Base-by-base conservation (phyloP, 805 yeast species). In the Soucietia sequanensis region DNA sequence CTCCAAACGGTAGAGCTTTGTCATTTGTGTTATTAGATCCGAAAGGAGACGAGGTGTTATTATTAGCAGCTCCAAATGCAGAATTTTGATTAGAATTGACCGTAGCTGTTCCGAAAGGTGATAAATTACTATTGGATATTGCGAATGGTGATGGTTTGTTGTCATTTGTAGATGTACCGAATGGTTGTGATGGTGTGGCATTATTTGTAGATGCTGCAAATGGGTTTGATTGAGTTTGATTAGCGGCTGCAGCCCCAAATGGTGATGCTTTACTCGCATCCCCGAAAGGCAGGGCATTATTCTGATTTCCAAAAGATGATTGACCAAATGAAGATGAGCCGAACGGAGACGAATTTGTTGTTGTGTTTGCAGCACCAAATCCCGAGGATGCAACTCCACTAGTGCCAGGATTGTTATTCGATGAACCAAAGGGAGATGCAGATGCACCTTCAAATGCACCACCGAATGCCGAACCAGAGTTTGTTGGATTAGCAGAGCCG, bases 1-100 rank as follows among this genome's bases (percentile, higher is more conserved):
- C 15, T 14, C 80, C 77, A 55, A 75, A 72, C 19, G 47, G 38
- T 11, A 42, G 37, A 16, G 35, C 34, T 19, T 28, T 27, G n/a
- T n/a, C n/a, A 29, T 10, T 22, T 3, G 36, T 31, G 30, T 38
- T 28, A 14, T 35, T 31, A 23, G 39, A 10, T 5, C 46, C 48
- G 30, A 37, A 41, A 12, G 41, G 34, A 12, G 36, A 15, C n/a
- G 22, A 27, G 30, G 33, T 9, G 23, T 25, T 26, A 22, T 18
- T 28, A 32, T 47, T 35, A 13, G 38, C 33, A 4, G 30, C 31
- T 4, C 56, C 60, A 48, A 54, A 53, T n/a, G n/a, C n/a, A n/a
- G n/a, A n/a, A n/a, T n/a, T n/a, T n/a, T n/a, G n/a, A n/a, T n/a
- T n/a, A n/a, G 38, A 19, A 16, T 39, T 6, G 14, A 36, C 9